Conservation (phyloP, 2,329 filamentous ascomycete species). For the Xylaria digitata region DNA sequence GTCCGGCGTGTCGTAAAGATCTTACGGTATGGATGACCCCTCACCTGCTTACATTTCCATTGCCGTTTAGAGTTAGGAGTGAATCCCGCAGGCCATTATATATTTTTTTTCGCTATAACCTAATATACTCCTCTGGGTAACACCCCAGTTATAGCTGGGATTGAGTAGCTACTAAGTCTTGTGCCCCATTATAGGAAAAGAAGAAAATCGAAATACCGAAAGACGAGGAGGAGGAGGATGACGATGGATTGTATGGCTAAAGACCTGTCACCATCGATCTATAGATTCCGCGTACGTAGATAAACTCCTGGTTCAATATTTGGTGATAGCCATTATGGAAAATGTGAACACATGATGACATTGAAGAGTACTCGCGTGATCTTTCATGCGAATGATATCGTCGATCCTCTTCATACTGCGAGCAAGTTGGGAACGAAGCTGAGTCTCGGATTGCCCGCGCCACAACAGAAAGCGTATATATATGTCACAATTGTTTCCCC, state of each 20-base stretch:
- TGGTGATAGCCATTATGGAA: constrained; percentile 33
- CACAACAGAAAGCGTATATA: background rate
- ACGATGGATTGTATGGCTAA: constrained; percentile 62
- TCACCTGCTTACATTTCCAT: background rate
- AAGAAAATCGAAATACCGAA: constrained; percentile 55
- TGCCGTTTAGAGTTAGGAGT: background rate
- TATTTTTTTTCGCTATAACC: background rate
- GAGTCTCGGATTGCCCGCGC: background rate
- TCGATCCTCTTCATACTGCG: background rate
- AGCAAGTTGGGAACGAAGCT: background rate
- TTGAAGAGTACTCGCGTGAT: background rate
- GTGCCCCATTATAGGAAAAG: constrained; percentile 61
- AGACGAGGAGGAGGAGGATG: constrained; percentile 63
- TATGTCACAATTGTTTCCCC: background rate
- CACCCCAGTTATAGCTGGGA: background rate
- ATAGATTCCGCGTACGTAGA: constrained; percentile 11
- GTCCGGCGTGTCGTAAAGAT: constrained; percentile 71
- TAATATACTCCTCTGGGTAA: background rate
- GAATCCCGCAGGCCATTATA: background rate
- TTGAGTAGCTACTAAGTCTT: constrained; percentile 9
- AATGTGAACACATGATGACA: constrained; percentile 1
- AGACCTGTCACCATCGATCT: background rate
- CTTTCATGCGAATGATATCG: background rate
- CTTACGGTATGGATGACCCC: constrained; percentile 54
- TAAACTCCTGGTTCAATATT: constrained; percentile 13